Evolutionary conservation across 208 protist species (phyloP), one percentile per base, ranked within the genome.

Genomic region (Herpetomonas muscarum): DNA sequence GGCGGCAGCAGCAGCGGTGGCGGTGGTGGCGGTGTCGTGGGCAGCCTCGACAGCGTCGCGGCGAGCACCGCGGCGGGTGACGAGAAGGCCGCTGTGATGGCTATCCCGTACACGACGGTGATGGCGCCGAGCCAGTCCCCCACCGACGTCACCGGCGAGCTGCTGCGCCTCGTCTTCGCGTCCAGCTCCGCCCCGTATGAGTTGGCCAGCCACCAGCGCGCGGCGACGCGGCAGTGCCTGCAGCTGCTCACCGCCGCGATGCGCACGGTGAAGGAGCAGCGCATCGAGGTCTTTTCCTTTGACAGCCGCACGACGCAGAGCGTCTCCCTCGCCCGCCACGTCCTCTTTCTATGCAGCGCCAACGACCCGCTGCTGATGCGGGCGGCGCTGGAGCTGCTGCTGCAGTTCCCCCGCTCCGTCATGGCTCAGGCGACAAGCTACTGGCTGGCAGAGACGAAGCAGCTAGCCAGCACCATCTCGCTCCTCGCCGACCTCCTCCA

Each of bases 101-200:
- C 67, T 34, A 55, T 88, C 15, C 79, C 83, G 0, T 90, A 91
- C 58, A 52, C 67, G 29, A 72, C 64, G 25, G 63, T 94, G 46
- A 88, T 89, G 76, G 81, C 87, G 2, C 79, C 77, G 21, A 69
- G 70, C 52, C 87, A 84, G 48, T 80, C 83, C 17, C 84, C 87
- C 2, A 58, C 78, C 3, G 87, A 94, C 63, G 87, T 90, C 10
- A 53, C 89, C 19, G 83, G 84, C 25, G 87, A 94, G 50, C 57
- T 73, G 34, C 55, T 90, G 10, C 57, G 74, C 31, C 52, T 88
- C 13, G 67, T 90, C 15, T 32, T 60, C 58, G 62, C 80, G 19
- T 67, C 76, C 17, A 72, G 69, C 52, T 56, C 65, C 29, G 55
- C 64, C 5, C 65, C 75, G 15, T 64, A 77, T 65, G 81, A 88